Evolutionary conservation across 805 yeast species (phyloP).

Genomic region (Pichia scutulata): DNA sequence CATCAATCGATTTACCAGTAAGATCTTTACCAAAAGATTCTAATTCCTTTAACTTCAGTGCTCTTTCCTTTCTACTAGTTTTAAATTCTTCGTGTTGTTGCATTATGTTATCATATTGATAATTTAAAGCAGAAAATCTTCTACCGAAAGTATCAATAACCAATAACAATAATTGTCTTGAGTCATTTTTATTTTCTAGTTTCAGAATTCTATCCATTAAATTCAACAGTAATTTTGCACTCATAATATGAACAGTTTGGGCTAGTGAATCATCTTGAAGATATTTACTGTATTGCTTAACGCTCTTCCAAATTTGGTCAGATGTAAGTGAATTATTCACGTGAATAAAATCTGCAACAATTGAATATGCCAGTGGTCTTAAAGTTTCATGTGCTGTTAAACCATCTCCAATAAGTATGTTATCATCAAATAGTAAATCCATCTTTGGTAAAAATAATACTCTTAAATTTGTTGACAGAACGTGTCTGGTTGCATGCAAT

Average conservation of each 20-base stretch:
- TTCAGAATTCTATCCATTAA: conserved; percentile 83
- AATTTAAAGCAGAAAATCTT: conserved; percentile 67
- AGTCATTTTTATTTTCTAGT: conserved; percentile 72
- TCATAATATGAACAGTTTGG: conserved; percentile 89
- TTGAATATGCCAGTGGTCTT: conserved; percentile 88
- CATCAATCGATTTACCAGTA: conserved; percentile 20
- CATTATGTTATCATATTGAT: conserved; percentile 61
- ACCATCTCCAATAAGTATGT: conserved; percentile 85
- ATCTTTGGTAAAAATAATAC: conserved; percentile 77
- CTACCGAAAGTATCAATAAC: conserved; percentile 85
- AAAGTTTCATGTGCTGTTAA: conserved; percentile 84
- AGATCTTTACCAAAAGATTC: conserved; percentile 32
- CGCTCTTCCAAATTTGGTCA: conserved; percentile 81
- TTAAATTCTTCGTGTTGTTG: conserved; percentile 50
- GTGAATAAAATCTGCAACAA: conserved; percentile 93
- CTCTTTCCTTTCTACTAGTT: conserved; percentile 34
- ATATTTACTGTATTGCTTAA: conserved; percentile 70
- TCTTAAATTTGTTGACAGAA: conserved; percentile 84
- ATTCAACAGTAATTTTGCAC: conserved; percentile 82
- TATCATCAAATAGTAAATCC: conserved; percentile 77
- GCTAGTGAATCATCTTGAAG: conserved; percentile 77
- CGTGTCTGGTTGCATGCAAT: conserved; percentile 89
- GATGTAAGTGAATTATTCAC: conserved; percentile 78
- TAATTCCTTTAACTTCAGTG: conserved; percentile 33
- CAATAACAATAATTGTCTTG: conserved; percentile 73